Percentiles rank a stretch among this genome's conserved stretches.
Evolutionary conservation across 176 grass and related monocot genomes (phyloP).

Genomic region (Hsuehochloa calcarea): DNA sequence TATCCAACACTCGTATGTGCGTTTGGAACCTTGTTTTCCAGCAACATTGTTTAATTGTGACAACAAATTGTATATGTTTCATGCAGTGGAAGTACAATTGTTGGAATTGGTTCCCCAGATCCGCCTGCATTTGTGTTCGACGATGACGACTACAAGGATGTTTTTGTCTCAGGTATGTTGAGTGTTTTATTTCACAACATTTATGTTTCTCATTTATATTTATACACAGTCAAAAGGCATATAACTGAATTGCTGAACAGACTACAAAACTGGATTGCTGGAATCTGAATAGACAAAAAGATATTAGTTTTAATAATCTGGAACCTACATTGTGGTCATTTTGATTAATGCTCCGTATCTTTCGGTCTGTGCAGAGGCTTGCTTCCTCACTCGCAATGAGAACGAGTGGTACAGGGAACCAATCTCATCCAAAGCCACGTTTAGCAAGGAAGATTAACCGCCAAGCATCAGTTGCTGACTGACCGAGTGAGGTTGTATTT

Average conservation of each 20-base stretch:
- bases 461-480: constrained; percentile 47
- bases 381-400: constrained; percentile 71
- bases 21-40: not conserved
- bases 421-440: constrained; percentile 47
- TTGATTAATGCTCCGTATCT: not conserved
- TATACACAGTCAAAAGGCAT: not conserved
- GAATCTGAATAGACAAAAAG: not conserved
- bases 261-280: not conserved
- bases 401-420: constrained; percentile 92
- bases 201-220: not conserved
- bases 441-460: constrained; percentile 48
- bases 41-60: not conserved
- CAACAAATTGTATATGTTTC: not conserved
- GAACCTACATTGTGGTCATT: not conserved
- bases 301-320: not conserved
- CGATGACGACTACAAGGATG: constrained; percentile 93
- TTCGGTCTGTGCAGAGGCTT: constrained; percentile 59
- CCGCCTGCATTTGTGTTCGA: constrained; percentile 89
- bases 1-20: not conserved
- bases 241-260: not conserved
- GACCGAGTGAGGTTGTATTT: constrained; percentile 12
- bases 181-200: not conserved
- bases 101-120: constrained; percentile 87
- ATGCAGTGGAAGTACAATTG: constrained; percentile 94
- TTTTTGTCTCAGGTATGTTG: constrained; percentile 87